These are phyloP conservation scores for Parachaetomium inaequale DNA, from an alignment of 495 filamentous ascomycete genomes.

Conservation along the genomic window DNA sequence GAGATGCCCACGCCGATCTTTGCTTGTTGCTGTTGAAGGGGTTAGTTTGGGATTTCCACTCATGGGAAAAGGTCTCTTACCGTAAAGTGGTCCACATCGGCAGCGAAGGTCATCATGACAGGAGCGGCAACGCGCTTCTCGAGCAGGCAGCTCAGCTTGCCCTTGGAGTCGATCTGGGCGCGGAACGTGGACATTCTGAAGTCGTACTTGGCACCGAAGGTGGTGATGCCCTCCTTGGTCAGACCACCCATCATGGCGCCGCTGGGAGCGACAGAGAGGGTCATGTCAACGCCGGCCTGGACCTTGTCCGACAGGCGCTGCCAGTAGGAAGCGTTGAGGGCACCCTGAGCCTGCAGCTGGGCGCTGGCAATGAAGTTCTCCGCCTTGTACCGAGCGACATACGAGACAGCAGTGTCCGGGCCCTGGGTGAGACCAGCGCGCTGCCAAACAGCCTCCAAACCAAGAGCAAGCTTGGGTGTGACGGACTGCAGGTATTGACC, in stretches of 20 bases:
- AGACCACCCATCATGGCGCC: constrained; percentile 66
- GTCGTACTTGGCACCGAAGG: constrained; percentile 95
- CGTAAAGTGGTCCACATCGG: constrained; percentile 94
- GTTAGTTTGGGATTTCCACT: constrained; percentile 21
- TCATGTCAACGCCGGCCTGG: constrained; percentile 92
- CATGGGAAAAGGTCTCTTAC: constrained; percentile 50
- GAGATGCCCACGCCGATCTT: constrained; percentile 94
- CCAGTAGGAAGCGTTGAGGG: constrained; percentile 92
- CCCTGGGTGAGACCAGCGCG: constrained; percentile 69
- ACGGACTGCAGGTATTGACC: constrained; percentile 92
- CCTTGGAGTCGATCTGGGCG: constrained; percentile 90
- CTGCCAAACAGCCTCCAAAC: constrained; percentile 92
- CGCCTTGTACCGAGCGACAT: constrained; percentile 83
- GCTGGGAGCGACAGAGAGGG: constrained; percentile 73
- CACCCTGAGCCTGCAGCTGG: constrained; percentile 78
- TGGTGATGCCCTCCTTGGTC: constrained; percentile 79
- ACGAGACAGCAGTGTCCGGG: constrained; percentile 81
- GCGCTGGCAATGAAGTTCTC: constrained; percentile 87
- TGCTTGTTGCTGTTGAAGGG: constrained; percentile 69
- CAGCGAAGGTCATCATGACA: constrained; percentile 88
- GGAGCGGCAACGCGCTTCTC: constrained; percentile 93
- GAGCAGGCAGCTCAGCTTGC: constrained; percentile 85
- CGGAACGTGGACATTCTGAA: constrained; percentile 93
- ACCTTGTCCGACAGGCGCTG: constrained; percentile 88
- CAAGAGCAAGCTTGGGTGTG: constrained; percentile 81